Evolutionary conservation across 345 rosid genomes (phyloP), one percentile per base, ranked within the genome.

Genomic region (Aurinia saxatilis): DNA sequence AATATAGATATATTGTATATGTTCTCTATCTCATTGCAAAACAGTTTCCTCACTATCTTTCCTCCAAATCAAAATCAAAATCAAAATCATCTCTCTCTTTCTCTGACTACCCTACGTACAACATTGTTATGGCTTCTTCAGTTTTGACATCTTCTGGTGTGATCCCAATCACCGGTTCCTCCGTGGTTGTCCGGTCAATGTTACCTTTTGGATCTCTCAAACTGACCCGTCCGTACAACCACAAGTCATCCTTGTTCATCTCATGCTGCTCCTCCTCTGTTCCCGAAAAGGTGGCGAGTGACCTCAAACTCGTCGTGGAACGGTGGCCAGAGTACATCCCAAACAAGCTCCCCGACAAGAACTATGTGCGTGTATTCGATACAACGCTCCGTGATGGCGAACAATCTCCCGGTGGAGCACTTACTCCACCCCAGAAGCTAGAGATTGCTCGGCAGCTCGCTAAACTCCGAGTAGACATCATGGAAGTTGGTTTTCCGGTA

Each of bases 341-440:
- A 29, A 68, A 72, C 77, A 82, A 57, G 38, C 84, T 92, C 18
- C 50, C 84, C 0, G 86, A 84, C 73, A 85, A 90, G 25, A 67
- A 69, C 40, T 89, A 89, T 46, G 91, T 92, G 39, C 93, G 96
- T 64, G 55, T 89, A 35, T 85, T 92, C 53, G 95, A 92, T 74
- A 92, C 96, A 52, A 92, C 98, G 23, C 98, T 87, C 68, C 96
- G 98, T 29, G 96, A 89, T 39, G 96, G 98, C 13, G 98, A 92
- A 66, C 98, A 89, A 75, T 81, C 98, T 62, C 96, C 96, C 0
- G 98, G 98, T 62, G 98, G 93, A 73, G 70, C 95, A 16, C 71
- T 92, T 38, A 87, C 95, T 19, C 79, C 96, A 44, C 83, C 84
- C 53, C 91, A 89, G 75, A 89, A 89, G 68, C 81, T 89, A 6